A percentile compares a stretch with the other conserved stretches of the same genome.
Evolutionary conservation across 192 early-diverging fungal genomes (phyloP).

Genomic region (Backusella parvicylindrica): DNA sequence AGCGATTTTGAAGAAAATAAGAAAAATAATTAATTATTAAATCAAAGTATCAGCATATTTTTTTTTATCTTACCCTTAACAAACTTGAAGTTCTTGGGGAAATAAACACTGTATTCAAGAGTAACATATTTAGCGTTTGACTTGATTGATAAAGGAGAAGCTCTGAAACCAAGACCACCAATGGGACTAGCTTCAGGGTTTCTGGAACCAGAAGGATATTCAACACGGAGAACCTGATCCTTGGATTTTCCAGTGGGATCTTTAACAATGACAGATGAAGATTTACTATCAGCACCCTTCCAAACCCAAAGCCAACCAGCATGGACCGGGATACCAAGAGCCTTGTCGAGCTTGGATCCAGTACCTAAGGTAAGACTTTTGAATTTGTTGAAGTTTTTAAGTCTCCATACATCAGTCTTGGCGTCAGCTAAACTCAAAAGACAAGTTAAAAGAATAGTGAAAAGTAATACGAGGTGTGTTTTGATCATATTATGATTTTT

Average conservation of each 20-base stretch:
- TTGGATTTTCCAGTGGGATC: conserved; percentile 19
- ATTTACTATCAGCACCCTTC: not conserved
- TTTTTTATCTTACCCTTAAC: conserved; percentile 32
- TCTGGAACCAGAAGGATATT: conserved; percentile 29
- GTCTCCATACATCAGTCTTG: conserved; percentile 2
- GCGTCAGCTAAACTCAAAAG: not conserved
- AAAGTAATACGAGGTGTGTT: not conserved
- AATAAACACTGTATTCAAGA: conserved; percentile 40
- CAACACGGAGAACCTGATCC: conserved; percentile 18
- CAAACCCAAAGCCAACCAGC: conserved; percentile 11
- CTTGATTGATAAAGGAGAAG: conserved; percentile 21
- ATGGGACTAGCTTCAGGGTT: conserved; percentile 16
- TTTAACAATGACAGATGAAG: not conserved
- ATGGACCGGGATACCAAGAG: conserved; percentile 7
- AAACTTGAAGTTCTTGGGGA: conserved; percentile 47
- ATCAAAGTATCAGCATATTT: not conserved
- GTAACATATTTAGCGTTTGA: not conserved
- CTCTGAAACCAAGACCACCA: conserved; percentile 37
- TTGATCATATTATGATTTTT: conserved; percentile 3
- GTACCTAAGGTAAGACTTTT: not conserved
- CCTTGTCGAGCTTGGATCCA: not conserved
- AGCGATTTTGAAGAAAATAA: not conserved
- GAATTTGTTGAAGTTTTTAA: conserved; percentile 14
- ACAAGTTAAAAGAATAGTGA: not conserved
- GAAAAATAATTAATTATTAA: not conserved